These are phyloP conservation scores for Cnidoscolus chayamansa DNA, from an alignment of 441 rosid species.

Conservation along the genomic window DNA sequence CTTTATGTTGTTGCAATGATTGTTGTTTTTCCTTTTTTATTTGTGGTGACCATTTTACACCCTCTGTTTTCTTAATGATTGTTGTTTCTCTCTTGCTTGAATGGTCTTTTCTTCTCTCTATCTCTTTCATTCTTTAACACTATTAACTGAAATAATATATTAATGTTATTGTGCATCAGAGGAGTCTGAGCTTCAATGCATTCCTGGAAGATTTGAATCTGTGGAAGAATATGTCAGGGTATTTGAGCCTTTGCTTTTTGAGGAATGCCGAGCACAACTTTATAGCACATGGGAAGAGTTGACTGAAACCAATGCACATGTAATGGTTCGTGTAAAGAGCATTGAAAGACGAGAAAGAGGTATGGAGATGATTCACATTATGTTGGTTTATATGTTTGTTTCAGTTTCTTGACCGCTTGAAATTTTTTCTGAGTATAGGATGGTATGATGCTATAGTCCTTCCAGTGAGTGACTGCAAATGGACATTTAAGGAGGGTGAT, in stretches of 20 bases:
- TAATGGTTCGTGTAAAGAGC: constrained; percentile 69
- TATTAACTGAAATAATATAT: constrained; percentile 13
- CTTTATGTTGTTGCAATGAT: too few relatives aligned
- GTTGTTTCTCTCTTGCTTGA: background rate
- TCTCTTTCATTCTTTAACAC: background rate
- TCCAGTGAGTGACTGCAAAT: constrained; percentile 72
- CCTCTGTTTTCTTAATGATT: too few relatives aligned
- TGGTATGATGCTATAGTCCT: constrained; percentile 91
- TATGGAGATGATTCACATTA: constrained; percentile 21
- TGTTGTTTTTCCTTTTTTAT: too few relatives aligned
- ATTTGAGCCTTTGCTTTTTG: constrained; percentile 97
- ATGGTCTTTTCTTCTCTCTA: background rate
- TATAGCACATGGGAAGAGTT: constrained; percentile 93
- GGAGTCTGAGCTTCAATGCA: constrained; percentile 84
- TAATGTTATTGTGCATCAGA: constrained; percentile 42
- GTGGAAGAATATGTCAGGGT: constrained; percentile 86
- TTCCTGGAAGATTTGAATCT: constrained; percentile 91
- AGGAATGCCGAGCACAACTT: constrained; percentile 98
- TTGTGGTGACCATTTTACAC: too few relatives aligned
- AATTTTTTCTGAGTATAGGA: constrained; percentile 44
- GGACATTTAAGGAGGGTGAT: constrained; percentile 98
- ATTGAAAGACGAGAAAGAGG: constrained; percentile 92
- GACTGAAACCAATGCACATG: constrained; percentile 61
- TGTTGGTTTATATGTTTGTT: background rate
- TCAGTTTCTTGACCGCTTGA: constrained; percentile 23